Evolutionary conservation across 768 basidiomycete genomes (phyloP), one percentile per base, ranked within the genome.

Genomic region (Pisolithus microcarpus): DNA sequence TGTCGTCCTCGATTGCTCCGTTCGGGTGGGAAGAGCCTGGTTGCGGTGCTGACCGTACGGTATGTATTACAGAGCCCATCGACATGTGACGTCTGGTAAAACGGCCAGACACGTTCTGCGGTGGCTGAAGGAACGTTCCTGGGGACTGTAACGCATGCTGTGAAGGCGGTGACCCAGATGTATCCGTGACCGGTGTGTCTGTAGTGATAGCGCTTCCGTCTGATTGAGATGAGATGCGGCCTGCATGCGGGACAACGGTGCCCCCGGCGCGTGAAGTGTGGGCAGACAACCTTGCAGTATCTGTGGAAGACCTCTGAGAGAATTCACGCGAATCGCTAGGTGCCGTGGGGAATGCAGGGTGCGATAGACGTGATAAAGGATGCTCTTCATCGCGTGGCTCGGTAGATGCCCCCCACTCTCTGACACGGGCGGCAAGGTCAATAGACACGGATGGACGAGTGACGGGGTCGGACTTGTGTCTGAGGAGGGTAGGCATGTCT

Each of bases 81-180:
- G 80, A 87, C 2, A 87, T 89, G 59, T 89, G 86, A 23, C 88
- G 74, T 13, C 87, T 76, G 5, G 75, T 63, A 19, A 81, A 77
- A 15, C 72, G 76, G 31, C 50, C 57, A 5, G 67, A 59, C n/a
- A 51, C 44, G 7, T 55, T 54, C 31, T 42, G 15, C 0, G 80
- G 76, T 4, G 81, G 80, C 38, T 80, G 81, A 3, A 82, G 77
- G 61, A 76, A 74, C 3, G 72, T 75, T 60, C 70, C 81, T 56
- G 58, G 68, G 47, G 62, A 61, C 21, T 65, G 51, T 65, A 70
- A 36, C 26, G 48, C 67, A 53, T 62, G 46, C 34, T 54, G 68
- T 13, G 62, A 56, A 0, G 61, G 51, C 26, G 63, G 55, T 7
- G 67, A 53, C 6, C 55, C 52, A 0, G 61, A 62, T 0, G 62